Base-by-base conservation (phyloP, 768 basidiomycete genomes). In the Russula griseocarnosa region DNA sequence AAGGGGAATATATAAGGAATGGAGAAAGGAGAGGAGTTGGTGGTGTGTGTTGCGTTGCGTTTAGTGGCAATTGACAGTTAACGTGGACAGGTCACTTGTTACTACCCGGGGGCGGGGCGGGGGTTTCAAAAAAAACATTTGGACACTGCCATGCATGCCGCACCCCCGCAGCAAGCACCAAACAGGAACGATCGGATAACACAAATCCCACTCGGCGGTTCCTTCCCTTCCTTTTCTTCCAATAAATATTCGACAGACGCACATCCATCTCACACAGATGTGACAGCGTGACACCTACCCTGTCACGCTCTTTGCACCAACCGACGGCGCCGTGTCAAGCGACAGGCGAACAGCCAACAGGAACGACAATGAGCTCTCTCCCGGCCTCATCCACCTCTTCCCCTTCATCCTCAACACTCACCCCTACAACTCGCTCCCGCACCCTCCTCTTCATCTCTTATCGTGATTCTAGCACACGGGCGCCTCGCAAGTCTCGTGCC, bases 381-480 rank as follows among this genome's bases (percentile, higher is more conserved):
- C 69, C 75, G 13, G 75, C 74, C 60, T 68, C 75, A 13, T 76
- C 74, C 73, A 70, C 78, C 58, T 71, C 74, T 49, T 67, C 72
- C 55, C 69, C 75, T 38, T 73, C 76, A 32, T 72, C 74, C 34
- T 72, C 74, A 14, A 24, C 61, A 8, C 24, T 40, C 22, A 20
- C 60, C 18, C 78, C 78, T 47, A 83, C 85, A 46, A 93, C 90
- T 40, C 87, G 96, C 69, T 94, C 92, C 1, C 77, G 96, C 53
- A 98, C 96, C 3, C 83, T 92, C 59, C 84, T 98, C 70, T 98
- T 98, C 76, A 87, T 95, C 65, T 96, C 94, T 7, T 94, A 90
- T 76, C 83, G 96, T 65, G 91, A 95, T 76, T 92, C 92, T 5
- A 80, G 79, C 51, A 79, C 82, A 20, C 76, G 82, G 57, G 77